Conservation (phyloP, 2,329 filamentous ascomycete genomes). For the Aureobasidium melanogenum region DNA sequence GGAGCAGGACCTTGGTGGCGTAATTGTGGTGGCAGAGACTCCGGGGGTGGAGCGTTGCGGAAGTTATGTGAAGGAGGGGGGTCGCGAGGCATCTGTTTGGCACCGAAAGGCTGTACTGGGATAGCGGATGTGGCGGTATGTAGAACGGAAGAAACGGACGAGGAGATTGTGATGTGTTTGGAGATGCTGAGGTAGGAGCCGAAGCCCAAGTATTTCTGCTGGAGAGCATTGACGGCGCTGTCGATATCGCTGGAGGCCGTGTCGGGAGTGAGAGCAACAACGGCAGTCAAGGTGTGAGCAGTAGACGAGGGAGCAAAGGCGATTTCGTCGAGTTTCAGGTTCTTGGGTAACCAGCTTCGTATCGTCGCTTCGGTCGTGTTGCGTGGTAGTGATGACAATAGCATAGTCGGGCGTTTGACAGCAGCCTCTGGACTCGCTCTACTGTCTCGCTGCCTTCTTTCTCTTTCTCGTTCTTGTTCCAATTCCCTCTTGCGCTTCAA, state of each 20-base stretch:
- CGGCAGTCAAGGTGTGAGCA: conserved; percentile 54
- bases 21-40: conserved; percentile 50
- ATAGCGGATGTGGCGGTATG: conserved; percentile 23
- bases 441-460: not conserved
- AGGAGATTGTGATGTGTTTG: conserved; percentile 35
- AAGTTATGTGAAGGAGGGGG: conserved; percentile 38
- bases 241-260: conserved; percentile 80
- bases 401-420: conserved; percentile 38
- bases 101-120: conserved; percentile 56
- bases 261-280: conserved; percentile 71
- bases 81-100: conserved; percentile 43
- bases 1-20: conserved; percentile 40
- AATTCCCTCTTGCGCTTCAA: conserved; percentile 26
- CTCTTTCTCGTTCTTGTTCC: conserved; percentile 15
- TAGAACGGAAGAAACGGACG: conserved; percentile 35
- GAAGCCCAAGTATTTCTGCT: conserved; percentile 77
- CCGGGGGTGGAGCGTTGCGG: conserved; percentile 36
- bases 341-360: conserved; percentile 41
- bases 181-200: conserved; percentile 76
- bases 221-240: conserved; percentile 63
- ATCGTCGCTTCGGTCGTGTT: conserved; percentile 42
- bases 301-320: conserved; percentile 48
- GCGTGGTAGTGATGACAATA: conserved; percentile 46
- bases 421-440: not conserved
- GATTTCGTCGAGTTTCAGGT: conserved; percentile 64